Evolutionary conservation across 768 basidiomycete genomes (phyloP), one percentile per base, ranked within the genome.

Genomic region (Phylloporus sp.): DNA sequence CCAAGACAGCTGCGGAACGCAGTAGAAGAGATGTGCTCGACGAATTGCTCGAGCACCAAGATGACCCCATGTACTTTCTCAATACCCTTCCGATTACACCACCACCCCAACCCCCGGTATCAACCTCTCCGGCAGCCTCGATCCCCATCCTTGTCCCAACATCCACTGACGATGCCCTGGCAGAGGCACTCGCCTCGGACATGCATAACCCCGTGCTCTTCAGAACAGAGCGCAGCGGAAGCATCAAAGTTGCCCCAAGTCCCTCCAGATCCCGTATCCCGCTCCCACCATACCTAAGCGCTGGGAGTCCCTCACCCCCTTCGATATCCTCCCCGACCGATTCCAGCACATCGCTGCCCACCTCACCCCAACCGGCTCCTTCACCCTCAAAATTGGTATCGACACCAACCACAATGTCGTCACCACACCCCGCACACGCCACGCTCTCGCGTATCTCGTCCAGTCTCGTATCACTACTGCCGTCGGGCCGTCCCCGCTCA

Each of bases 31-130:
- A 69, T 22, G 70, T 88, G 6, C 70, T 89, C 44, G 79, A 85
- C 40, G 86, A 90, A 61, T 65, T 89, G 31, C 62, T 88, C 32
- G 58, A 75, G 52, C 80, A 85, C 53, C 79, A 88, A 65, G 83
- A 86, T 45, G 86, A 89, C 63, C 86, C 86, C 2, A 64, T 88
- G 58, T 85, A 82, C 61, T 85, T 82, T 72, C 50, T 81, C 50
- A 40, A 62, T 49, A n/a, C 54, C 55, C 50, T 52, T 47, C 11
- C 53, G n/a, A 15, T 50, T 13, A 13, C 44, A n/a, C 45, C 49
- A 28, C 24, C 36, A 3, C 16, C 27, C n/a, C 27, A 15, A 27
- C 2, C 28, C 15, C n/a, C n/a, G n/a, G n/a, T n/a, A n/a, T 41
- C 52, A 41, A 32, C 28, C 24, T 24, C 24, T 40, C 41, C 53